Base-by-base conservation (phyloP, 192 early-diverging fungal genomes). In the Rhizophlyctis rosea region DNA sequence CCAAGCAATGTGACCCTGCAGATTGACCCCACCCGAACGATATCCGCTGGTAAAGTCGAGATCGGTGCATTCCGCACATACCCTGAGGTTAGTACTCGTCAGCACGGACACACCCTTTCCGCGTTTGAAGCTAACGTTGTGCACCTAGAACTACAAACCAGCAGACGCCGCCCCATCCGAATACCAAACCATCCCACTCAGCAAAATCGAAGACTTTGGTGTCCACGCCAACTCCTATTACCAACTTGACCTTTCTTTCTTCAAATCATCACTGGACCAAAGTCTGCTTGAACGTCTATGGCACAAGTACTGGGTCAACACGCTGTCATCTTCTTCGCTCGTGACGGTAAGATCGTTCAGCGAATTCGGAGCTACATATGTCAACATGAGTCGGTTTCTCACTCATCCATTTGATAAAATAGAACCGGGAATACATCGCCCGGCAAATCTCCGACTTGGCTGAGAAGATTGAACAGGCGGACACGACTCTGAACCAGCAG, bases 1-100 rank as follows among this genome's bases (percentile, higher is more conserved):
- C 51, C 51, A 53, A 60, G 7, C 18, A 44, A 48, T 24, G 35
- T 39, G 3, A 2, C 16, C 13, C 31, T 51, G 29, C 72, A 91
- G 88, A 92, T 96, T 69, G 96, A 98, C 74, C 96, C 96, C 24
- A 96, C 95, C 78, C 88, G 95, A 69, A 98, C 96, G 18, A 92
- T 95, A 62, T 89, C 91, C 1, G 91, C 96, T 0, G 96, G 96
- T 21, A 95, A 95, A 61, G 96, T 98, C 0, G 94, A 98, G 57
- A 87, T 98, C 50, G 96, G 96, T 11, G 95, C 95, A n/a, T 98
- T 98, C 79, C 81, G 96, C 48, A 96, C 96, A n/a, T 96, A 91
- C 51, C 96, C 95, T 30, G 87, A 89, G 71, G 91, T n/a, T 81
- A 79, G 58, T 31, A 18, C 1, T n/a, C n/a, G n/a, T 2, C 23